Conservation (phyloP, 768 basidiomycete species). For the Coprinellus micaceus region DNA sequence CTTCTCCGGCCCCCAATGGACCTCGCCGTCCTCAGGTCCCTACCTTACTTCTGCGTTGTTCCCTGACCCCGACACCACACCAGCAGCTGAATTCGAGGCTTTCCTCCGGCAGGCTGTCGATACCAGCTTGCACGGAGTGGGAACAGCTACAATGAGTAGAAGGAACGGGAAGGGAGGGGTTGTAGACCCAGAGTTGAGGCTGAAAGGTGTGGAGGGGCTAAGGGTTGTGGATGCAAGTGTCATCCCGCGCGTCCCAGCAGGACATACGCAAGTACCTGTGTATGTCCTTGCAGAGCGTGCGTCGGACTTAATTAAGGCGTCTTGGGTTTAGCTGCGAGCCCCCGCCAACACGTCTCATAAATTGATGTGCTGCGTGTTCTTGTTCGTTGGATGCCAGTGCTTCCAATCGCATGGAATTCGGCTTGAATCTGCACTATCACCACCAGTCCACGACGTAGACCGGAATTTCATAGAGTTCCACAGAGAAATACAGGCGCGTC, state of each 20-base stretch:
- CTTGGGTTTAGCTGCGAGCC: too few relatives aligned
- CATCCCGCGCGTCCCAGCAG: conserved; percentile 4
- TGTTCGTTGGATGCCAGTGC: too few relatives aligned
- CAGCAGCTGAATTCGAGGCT: conserved; percentile 2
- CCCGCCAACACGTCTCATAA: too few relatives aligned
- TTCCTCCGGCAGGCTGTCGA: conserved; percentile 18
- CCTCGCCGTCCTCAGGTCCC: neutral
- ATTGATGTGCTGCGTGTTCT: too few relatives aligned
- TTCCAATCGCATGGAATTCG: too few relatives aligned
- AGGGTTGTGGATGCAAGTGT: too few relatives aligned
- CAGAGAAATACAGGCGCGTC: too few relatives aligned
- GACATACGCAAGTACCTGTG: neutral
- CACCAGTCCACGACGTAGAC: too few relatives aligned
- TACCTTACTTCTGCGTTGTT: neutral
- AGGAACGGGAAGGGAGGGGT: conserved; percentile 26
- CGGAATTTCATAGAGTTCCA: too few relatives aligned
- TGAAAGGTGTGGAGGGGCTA: conserved; percentile 33
- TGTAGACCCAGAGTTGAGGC: conserved; percentile 32
- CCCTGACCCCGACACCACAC: neutral
- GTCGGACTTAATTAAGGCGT: neutral
- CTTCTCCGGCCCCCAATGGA: conserved; percentile 7
- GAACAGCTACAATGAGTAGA: conserved; percentile 31
- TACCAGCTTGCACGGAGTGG: conserved; percentile 28
- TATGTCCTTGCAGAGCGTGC: neutral
- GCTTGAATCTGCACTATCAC: too few relatives aligned